These are phyloP conservation scores for Cercospora beticola DNA, from an alignment of 2,329 filamentous ascomycete genomes.

Conservation along the genomic window DNA sequence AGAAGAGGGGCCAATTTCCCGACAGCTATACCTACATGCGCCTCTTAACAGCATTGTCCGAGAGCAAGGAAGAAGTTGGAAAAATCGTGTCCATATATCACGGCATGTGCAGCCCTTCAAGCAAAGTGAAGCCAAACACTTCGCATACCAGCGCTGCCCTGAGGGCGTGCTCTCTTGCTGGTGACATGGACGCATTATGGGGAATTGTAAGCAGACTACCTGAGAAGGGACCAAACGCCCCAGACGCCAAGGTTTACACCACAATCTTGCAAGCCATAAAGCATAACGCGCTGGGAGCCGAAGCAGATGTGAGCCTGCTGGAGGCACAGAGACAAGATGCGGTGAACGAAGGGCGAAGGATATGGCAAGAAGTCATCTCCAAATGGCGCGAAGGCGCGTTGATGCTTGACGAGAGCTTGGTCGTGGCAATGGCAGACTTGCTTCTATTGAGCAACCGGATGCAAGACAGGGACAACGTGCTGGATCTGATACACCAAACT, in stretches of 20 bases:
- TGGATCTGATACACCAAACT: slow-evolving; percentile 76
- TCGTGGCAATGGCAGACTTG: slow-evolving; percentile 76
- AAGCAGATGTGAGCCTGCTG: slow-evolving; percentile 26
- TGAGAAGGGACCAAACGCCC: slow-evolving; percentile 59
- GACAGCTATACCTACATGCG: slow-evolving; percentile 82
- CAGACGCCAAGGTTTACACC: slow-evolving; percentile 74
- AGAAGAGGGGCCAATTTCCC: slow-evolving; percentile 80
- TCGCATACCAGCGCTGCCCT: slow-evolving; percentile 89
- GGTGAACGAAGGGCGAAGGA: slow-evolving; percentile 65
- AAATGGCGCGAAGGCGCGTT: slow-evolving; percentile 73
- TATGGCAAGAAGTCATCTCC: slow-evolving; percentile 79
- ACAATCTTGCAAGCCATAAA: slow-evolving; percentile 78
- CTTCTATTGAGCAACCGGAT: slow-evolving; percentile 64
- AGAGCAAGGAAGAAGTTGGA: slow-evolving; percentile 58
- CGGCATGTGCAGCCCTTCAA: slow-evolving; percentile 64
- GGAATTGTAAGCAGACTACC: slow-evolving; percentile 71
- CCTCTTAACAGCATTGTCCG: slow-evolving; percentile 72
- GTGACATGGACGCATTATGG: slow-evolving; percentile 79
- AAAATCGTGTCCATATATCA: slow-evolving; percentile 76
- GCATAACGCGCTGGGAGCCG: slow-evolving; percentile 37
- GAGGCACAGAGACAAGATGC: slow-evolving; percentile 42
- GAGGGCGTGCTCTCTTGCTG: slow-evolving; percentile 71
- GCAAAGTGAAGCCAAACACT: slow-evolving; percentile 67
- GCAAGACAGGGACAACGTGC: slow-evolving; percentile 67
- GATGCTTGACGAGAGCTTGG: slow-evolving; percentile 72